phyloP scores from a whole-genome alignment of 2,329 filamentous ascomycete species.

The Orbilia ellipsospora region DNA sequence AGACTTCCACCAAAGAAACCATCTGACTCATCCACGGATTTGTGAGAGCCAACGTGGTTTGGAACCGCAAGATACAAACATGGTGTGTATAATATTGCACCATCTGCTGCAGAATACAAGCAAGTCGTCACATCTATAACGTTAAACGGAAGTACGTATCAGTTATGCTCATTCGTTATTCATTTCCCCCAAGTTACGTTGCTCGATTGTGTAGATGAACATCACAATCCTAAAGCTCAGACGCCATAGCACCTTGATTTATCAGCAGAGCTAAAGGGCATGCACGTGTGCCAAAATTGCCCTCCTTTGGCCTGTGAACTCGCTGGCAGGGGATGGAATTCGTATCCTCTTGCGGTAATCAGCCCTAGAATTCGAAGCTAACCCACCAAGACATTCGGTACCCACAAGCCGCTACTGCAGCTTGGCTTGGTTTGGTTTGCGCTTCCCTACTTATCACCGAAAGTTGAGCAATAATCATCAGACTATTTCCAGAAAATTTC shows the following conservation, averaged over 20 bases:
- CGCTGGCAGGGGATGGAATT: conserved; percentile 36
- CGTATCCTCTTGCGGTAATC: conserved; percentile 46
- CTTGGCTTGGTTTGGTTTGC: conserved; percentile 7
- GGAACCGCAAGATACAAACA: too few species aligned
- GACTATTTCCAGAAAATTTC: too few species aligned
- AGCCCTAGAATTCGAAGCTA: conserved; percentile 24
- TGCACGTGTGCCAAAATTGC: conserved; percentile 4
- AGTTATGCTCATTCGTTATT: not conserved
- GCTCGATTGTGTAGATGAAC: not conserved
- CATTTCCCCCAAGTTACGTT: too few species aligned
- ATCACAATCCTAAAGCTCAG: conserved; percentile 23
- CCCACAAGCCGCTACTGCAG: conserved; percentile 40
- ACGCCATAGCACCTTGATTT: conserved; percentile 41
- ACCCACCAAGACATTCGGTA: conserved; percentile 8
- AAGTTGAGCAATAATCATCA: too few species aligned
- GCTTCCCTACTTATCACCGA: too few species aligned
- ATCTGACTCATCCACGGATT: conserved; percentile 45
- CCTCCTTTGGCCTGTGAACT: conserved; percentile 11
- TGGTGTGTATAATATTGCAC: too few species aligned
- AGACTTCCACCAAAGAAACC: conserved; percentile 2
- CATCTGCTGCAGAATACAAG: not conserved
- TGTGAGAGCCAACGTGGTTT: too few species aligned
- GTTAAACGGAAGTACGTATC: conserved; percentile 20
- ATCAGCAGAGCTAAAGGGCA: conserved; percentile 37
- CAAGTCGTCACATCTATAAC: conserved; percentile 22